Evolutionary conservation across 164 flowering plant species (phyloP).

Genomic region (Vitis labrusca): DNA sequence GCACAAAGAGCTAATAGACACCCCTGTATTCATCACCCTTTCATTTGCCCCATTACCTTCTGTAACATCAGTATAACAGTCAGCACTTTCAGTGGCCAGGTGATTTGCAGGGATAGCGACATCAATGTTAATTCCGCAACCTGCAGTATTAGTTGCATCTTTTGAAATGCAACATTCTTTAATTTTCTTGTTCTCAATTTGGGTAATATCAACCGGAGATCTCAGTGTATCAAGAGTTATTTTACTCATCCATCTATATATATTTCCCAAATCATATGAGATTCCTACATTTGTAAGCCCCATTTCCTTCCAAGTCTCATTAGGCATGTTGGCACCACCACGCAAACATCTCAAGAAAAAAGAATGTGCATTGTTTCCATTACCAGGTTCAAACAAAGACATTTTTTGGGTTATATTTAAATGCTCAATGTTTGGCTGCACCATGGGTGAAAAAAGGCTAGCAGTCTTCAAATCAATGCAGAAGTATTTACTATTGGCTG

Average conservation of each 20-base stretch:
- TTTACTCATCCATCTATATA: constrained; percentile 50
- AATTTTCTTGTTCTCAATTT: constrained; percentile 22
- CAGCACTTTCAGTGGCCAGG: constrained; percentile 9
- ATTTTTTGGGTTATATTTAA: constrained; percentile 32
- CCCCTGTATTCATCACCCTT: not conserved
- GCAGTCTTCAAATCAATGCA: constrained; percentile 22
- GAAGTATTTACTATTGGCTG: constrained; percentile 23
- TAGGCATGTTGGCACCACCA: constrained; percentile 11
- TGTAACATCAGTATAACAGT: constrained; percentile 4
- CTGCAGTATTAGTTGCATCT: constrained; percentile 6
- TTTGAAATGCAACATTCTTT: constrained; percentile 16
- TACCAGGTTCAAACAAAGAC: constrained; percentile 21
- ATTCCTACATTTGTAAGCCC: constrained; percentile 29
- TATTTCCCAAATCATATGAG: constrained; percentile 32
- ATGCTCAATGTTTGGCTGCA: constrained; percentile 30
- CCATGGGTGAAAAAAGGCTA: constrained; percentile 6
- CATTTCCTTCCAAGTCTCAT: constrained; percentile 22
- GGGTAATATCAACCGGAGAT: constrained; percentile 13
- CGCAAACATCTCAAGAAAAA: constrained; percentile 22
- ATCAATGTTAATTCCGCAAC: constrained; percentile 2
- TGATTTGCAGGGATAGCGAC: constrained; percentile 1
- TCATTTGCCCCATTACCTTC: no score
- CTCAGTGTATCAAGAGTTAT: constrained; percentile 20
- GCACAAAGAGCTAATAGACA: constrained; percentile 22
- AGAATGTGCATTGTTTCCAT: constrained; percentile 16